Conservation (phyloP, 352 stramenopile genomes). For the Phytophthora pini region DNA sequence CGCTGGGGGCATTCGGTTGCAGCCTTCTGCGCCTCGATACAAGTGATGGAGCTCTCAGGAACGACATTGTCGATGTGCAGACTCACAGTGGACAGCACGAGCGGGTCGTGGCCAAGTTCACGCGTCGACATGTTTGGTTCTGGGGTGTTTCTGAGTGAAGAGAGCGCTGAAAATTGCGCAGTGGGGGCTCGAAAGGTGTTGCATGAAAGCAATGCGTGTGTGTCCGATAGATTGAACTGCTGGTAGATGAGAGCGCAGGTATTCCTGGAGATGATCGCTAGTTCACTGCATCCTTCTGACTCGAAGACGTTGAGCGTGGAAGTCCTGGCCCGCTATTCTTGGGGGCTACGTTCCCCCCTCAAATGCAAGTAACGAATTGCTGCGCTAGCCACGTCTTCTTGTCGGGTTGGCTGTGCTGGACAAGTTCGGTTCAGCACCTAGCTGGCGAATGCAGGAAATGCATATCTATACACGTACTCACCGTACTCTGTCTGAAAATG, state of each 20-base stretch:
- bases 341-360: background rate
- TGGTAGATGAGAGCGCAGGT: constrained; percentile 13
- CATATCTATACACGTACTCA: too few relatives aligned
- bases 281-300: constrained; percentile 24
- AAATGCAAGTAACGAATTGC: constrained; percentile 15
- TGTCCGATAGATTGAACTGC: background rate
- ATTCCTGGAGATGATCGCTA: constrained; percentile 28
- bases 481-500: too few relatives aligned
- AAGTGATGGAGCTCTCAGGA: constrained; percentile 46
- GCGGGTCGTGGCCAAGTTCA: constrained; percentile 18
- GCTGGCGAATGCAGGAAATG: too few relatives aligned
- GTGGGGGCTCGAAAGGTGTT: constrained; percentile 2
- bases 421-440: constrained; percentile 9
- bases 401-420: background rate
- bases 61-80: constrained; percentile 66
- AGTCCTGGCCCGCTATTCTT: constrained; percentile 23
- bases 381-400: constrained; percentile 12
- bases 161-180: constrained; percentile 19
- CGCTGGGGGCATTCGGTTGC: constrained; percentile 16
- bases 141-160: background rate
- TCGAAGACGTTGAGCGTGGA: constrained; percentile 12
- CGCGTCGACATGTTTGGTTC: constrained; percentile 19
- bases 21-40: constrained; percentile 37
- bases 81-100: constrained; percentile 54
- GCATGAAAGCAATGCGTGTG: constrained; percentile 1